Evolutionary conservation across 1,139 yeast species (phyloP).

Genomic region (Geotrichum bryndzae): DNA sequence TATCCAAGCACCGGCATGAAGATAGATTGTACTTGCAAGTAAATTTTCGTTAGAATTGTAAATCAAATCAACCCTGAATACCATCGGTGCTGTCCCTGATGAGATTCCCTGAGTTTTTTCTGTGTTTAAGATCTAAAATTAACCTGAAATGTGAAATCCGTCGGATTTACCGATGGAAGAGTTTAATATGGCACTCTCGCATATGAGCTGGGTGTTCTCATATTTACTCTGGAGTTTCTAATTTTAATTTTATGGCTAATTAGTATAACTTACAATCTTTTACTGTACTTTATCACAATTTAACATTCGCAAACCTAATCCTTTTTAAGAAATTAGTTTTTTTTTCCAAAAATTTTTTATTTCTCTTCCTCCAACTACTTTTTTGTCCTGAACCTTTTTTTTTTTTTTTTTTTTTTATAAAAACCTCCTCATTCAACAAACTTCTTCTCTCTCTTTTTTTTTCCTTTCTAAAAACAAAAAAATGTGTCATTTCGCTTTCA

Average conservation of each 20-base stretch:
- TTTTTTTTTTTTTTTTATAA: conserved; percentile 1
- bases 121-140: not conserved
- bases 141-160: not conserved
- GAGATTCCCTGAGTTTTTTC: not conserved
- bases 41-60: not conserved
- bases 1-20: not conserved
- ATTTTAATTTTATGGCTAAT: not conserved
- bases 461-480: conserved; percentile 2
- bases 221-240: not conserved
- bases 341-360: not conserved
- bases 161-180: not conserved
- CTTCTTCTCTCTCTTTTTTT: not conserved
- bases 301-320: not conserved
- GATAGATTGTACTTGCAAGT: not conserved
- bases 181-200: not conserved
- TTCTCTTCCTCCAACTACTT: not conserved
- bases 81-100: not conserved
- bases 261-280: not conserved
- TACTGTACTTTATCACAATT: not conserved
- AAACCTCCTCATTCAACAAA: not conserved
- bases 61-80: not conserved
- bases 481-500: not conserved
- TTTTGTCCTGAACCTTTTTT: not conserved
- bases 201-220: not conserved
- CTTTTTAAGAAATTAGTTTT: not conserved